phyloP scores from a whole-genome alignment of 2,329 filamentous ascomycete genomes.

The Xylariaceae sp. region DNA sequence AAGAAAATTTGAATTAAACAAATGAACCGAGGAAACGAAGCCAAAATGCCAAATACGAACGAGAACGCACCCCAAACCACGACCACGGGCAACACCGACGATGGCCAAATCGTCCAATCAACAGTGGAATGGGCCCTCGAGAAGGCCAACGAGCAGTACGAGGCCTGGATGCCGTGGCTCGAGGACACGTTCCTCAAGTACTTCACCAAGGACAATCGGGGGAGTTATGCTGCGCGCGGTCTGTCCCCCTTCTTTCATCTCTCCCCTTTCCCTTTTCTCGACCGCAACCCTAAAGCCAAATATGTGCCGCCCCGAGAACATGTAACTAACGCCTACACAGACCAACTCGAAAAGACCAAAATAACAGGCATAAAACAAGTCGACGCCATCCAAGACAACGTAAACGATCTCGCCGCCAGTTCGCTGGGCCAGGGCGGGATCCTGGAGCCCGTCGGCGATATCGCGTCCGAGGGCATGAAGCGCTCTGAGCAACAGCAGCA shows the following conservation, averaged over 20 bases:
- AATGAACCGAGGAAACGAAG: not conserved
- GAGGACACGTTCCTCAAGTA: slow-evolving; percentile 67
- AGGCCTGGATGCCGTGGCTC: slow-evolving; percentile 71
- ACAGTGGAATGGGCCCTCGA: slow-evolving; percentile 50
- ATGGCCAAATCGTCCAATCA: slow-evolving; percentile 2
- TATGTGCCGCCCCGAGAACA: too few relatives aligned
- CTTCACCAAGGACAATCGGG: slow-evolving; percentile 74
- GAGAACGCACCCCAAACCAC: not conserved
- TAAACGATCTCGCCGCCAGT: slow-evolving; percentile 55
- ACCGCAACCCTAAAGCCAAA: too few relatives aligned
- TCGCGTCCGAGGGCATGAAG: slow-evolving; percentile 59
- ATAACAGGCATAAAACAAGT: slow-evolving; percentile 62
- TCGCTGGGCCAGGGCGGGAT: slow-evolving; percentile 66
- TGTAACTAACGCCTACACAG: slow-evolving; percentile 35
- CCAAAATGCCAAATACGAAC: not conserved
- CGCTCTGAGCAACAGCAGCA: slow-evolving; percentile 45
- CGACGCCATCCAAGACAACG: slow-evolving; percentile 63
- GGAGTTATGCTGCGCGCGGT: slow-evolving; percentile 66
- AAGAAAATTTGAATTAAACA: too few relatives aligned
- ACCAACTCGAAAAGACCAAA: slow-evolving; percentile 63
- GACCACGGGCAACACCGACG: not conserved
- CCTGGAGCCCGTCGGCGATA: slow-evolving; percentile 58
- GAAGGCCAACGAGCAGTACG: slow-evolving; percentile 67
- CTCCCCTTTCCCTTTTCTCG: not conserved
- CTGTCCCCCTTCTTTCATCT: slow-evolving; percentile 9